These are phyloP conservation scores for Fistulinella prunicolor DNA, from an alignment of 768 basidiomycete genomes.

Conservation along the genomic window DNA sequence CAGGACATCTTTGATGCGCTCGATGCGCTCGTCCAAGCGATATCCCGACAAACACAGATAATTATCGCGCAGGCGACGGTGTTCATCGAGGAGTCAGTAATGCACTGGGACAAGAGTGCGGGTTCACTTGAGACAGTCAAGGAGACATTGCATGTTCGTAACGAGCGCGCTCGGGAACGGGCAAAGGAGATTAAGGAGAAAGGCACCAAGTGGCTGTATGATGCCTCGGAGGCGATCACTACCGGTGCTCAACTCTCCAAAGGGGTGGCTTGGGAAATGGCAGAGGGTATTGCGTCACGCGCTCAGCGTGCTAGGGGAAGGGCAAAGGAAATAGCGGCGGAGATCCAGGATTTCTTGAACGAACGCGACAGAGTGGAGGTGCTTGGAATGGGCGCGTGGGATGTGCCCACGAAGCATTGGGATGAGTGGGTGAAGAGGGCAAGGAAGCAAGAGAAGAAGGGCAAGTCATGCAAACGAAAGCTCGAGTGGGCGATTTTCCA, in stretches of 20 bases:
- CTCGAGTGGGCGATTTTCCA: constrained; percentile 10
- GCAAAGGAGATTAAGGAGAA: constrained; percentile 52
- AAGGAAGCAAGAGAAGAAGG: constrained; percentile 6
- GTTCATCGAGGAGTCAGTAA: constrained; percentile 45
- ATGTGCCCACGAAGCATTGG: constrained; percentile 17
- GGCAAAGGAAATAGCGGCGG: constrained; percentile 43
- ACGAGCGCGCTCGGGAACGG: constrained; percentile 50
- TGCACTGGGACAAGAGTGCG: constrained; percentile 27
- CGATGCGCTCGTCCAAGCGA: constrained; percentile 51
- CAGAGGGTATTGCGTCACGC: constrained; percentile 34
- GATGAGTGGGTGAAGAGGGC: constrained; percentile 15
- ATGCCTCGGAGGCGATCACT: constrained; percentile 41
- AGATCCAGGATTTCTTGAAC: constrained; percentile 23
- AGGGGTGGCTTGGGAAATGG: constrained; percentile 41
- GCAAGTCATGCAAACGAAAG: constrained; percentile 14
- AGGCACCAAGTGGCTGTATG: constrained; percentile 45
- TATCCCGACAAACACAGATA: constrained; percentile 42
- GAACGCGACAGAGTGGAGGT: constrained; percentile 21
- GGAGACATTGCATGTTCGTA: constrained; percentile 45
- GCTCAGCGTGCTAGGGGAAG: constrained; percentile 44
- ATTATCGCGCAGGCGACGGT: constrained; percentile 33
- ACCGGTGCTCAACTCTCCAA: constrained; percentile 42
- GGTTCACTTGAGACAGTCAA: constrained; percentile 38
- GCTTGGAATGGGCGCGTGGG: constrained; percentile 16
- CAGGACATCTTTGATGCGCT: constrained; percentile 57